phyloP scores from a whole-genome alignment of 1,139 yeast species.

The Eremothecium gossypii region DNA sequence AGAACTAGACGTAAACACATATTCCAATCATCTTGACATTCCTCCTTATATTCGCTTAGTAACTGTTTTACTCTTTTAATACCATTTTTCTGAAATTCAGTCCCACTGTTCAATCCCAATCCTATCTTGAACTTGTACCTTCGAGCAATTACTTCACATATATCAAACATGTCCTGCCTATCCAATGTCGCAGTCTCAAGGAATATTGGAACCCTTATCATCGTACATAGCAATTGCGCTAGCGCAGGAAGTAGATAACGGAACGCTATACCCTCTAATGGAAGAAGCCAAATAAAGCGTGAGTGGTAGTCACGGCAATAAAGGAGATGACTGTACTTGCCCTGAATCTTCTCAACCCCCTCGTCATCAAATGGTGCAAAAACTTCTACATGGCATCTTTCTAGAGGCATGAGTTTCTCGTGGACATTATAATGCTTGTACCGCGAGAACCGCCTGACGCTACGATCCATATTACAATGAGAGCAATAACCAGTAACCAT shows the following conservation, averaged over 20 bases:
- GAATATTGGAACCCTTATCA: conserved; percentile 24
- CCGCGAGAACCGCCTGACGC: conserved; percentile 12
- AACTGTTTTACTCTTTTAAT: conserved; percentile 15
- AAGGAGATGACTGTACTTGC: conserved; percentile 23
- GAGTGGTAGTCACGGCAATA: conserved; percentile 26
- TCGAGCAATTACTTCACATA: conserved; percentile 20
- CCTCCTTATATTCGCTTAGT: conserved; percentile 13
- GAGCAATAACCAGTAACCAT: conserved; percentile 23
- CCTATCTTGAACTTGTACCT: conserved; percentile 22
- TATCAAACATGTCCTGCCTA: conserved; percentile 24
- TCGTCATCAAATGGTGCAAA: conserved; percentile 17
- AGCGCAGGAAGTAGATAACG: conserved; percentile 16
- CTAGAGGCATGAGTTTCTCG: conserved; percentile 21
- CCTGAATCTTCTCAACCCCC: conserved; percentile 15
- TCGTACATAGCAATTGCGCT: conserved; percentile 15
- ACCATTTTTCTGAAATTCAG: conserved; percentile 19
- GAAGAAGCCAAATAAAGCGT: conserved; percentile 24
- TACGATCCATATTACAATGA: conserved; percentile 19
- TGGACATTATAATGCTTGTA: conserved; percentile 15
- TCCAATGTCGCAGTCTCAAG: conserved; percentile 25
- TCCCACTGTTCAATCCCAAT: conserved; percentile 19
- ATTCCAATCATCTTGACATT: conserved; percentile 23
- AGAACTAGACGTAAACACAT: conserved; percentile 20
- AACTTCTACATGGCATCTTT: conserved; percentile 26
- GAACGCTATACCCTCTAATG: conserved; percentile 21